Percentiles rank a stretch among this genome's conserved stretches.
Conservation (phyloP, 257 asterid genomes). For the Nicotiana sylvestris region DNA sequence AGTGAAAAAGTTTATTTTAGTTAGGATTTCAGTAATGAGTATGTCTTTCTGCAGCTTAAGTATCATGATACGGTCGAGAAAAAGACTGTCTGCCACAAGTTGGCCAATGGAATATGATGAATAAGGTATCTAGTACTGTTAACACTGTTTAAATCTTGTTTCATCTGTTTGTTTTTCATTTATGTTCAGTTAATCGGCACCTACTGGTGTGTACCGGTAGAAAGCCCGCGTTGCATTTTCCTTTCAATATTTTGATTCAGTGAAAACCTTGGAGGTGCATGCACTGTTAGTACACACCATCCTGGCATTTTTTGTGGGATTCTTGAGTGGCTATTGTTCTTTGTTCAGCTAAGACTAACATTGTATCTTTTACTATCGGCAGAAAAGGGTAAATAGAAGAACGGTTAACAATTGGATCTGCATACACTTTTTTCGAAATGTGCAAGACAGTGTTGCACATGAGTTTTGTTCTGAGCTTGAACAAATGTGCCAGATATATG, state of each 20-base stretch:
- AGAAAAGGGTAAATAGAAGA: constrained; percentile 97
- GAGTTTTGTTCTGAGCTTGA: too few relatives aligned
- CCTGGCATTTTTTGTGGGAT: neutral
- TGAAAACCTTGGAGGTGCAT: neutral
- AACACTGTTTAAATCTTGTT: neutral
- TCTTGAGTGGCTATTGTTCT: neutral
- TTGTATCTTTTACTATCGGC: constrained; percentile 17
- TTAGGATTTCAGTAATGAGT: neutral
- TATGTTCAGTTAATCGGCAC: neutral
- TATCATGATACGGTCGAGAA: constrained; percentile 93
- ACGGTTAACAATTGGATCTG: constrained; percentile 77
- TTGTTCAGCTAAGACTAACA: neutral
- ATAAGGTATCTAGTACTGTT: constrained; percentile 2
- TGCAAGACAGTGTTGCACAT: constrained; percentile 38
- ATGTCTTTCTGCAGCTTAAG: constrained; percentile 45
- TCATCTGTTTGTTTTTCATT: neutral
- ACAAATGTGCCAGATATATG: too few relatives aligned
- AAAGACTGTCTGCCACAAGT: constrained; percentile 83
- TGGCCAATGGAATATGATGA: too few relatives aligned
- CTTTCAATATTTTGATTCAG: neutral
- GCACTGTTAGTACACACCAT: neutral
- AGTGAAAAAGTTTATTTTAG: neutral
- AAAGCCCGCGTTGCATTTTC: neutral
- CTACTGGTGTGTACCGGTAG: neutral
- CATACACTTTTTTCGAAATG: constrained; percentile 73